Evolutionary conservation across 2,329 filamentous ascomycete species (phyloP), one percentile per base, ranked within the genome.

Genomic region (Fusarium sp.): DNA sequence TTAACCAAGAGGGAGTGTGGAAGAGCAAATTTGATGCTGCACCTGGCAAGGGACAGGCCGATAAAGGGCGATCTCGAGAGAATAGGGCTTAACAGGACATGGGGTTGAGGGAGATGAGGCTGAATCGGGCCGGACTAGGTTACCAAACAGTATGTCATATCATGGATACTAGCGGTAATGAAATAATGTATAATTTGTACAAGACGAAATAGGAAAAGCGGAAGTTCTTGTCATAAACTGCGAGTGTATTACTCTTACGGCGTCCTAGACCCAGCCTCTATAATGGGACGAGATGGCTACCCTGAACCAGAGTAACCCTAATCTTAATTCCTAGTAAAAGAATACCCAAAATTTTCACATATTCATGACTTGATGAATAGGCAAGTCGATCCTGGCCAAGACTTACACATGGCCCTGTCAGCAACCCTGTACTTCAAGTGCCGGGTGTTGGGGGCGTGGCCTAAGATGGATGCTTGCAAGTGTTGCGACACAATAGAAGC

Each of bases 1-100:
- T 90, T 74, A 86, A 87, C 64, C 87, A 88, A 73, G 84, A 88
- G 65, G 85, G 86, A 2, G 80, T 81, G 65, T 90, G 88, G 88
- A 84, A 81, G 67, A 76, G 76, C 4, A 88, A 83, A 57, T 90
- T 90, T 70, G 86, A 88, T 58, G 76, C 79, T 10, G 88, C 88
- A 0, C 81, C 84, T 3, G 88, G 87, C 6, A 84, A 82, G 67
- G 87, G 87, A 16, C 72, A 73, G 33, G 72, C 72, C 22, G 72
- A 65, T 13, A 41, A 31, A 20, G 54, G 22, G 4, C 29, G 35
- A 14, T 10, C n/a, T 41, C 6, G 13, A 11, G 48, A 56, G 13
- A 27, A 37, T 6, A 54, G 24, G 18, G 24, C 61, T 11, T 64
- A 3, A 64, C 6, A 5, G 43, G 10, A 2, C 22, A 59, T 20